phyloP scores from a whole-genome alignment of 805 yeast genomes.

The Wickerhamiella musiphila region DNA sequence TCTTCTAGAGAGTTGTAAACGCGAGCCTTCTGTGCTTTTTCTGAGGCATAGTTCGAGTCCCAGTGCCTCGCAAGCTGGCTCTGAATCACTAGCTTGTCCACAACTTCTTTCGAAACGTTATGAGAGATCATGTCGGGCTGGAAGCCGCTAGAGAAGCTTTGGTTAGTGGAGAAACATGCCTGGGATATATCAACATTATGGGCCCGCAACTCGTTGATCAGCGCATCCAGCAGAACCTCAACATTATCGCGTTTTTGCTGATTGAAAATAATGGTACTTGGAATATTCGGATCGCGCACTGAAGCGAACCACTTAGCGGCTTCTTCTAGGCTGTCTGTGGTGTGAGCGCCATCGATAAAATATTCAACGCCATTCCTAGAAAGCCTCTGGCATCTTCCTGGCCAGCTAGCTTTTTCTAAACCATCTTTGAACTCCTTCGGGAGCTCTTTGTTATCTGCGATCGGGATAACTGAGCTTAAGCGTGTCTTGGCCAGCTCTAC shows the following conservation, averaged over 20 bases:
- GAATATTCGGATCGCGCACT: constrained; percentile 13
- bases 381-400: constrained; percentile 84
- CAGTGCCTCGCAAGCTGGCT: constrained; percentile 55
- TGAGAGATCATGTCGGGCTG: constrained; percentile 61
- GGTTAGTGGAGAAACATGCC: constrained; percentile 70
- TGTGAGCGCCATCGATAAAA: constrained; percentile 93
- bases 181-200: constrained; percentile 18
- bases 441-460: constrained; percentile 10
- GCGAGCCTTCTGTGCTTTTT: too few relatives aligned
- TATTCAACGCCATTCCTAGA: constrained; percentile 38
- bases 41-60: too few relatives aligned
- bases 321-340: constrained; percentile 70
- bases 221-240: constrained; percentile 33
- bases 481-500: constrained; percentile 48
- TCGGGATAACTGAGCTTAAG: constrained; percentile 6
- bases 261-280: constrained; percentile 55
- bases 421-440: constrained; percentile 13
- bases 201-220: constrained; percentile 19
- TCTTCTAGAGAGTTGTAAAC: constrained; percentile 64
- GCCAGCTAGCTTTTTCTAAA: constrained; percentile 37
- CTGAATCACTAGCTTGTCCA: constrained; percentile 71
- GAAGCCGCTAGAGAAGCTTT: constrained; percentile 82
- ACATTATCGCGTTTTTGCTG: constrained; percentile 84
- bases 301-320: constrained; percentile 63
- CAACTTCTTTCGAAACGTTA: constrained; percentile 62